phyloP scores from a whole-genome alignment of 805 yeast genomes.

The Wickerhamiella cacticola region DNA sequence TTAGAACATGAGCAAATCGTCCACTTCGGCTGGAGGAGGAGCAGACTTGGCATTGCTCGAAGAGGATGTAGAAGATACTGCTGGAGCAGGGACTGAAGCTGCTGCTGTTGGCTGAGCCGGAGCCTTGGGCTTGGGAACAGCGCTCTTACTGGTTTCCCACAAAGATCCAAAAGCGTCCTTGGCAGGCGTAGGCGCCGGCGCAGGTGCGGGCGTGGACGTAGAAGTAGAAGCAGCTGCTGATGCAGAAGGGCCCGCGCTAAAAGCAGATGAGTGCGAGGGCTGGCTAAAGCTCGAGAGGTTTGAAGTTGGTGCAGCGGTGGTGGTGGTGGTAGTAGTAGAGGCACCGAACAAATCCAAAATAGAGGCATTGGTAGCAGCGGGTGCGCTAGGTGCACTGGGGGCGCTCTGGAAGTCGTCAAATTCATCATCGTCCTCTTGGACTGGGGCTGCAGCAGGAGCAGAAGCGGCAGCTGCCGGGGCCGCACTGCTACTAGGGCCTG shows the following conservation, averaged over 20 bases:
- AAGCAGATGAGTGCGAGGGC: background rate
- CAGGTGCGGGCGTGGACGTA: constrained; percentile 16
- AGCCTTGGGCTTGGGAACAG: constrained; percentile 22
- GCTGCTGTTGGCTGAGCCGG: constrained; percentile 14
- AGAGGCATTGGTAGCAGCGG: constrained; percentile 18
- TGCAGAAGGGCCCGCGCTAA: background rate
- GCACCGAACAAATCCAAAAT: constrained; percentile 22
- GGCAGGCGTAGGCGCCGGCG: constrained; percentile 17
- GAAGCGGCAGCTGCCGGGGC: background rate
- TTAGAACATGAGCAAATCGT: constrained; percentile 15
- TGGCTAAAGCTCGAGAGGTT: background rate
- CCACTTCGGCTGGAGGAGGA: constrained; percentile 5
- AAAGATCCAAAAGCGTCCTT: constrained; percentile 33
- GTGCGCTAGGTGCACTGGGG: constrained; percentile 32
- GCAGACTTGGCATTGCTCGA: background rate
- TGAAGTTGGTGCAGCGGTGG: constrained; percentile 10
- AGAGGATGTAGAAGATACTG: background rate
- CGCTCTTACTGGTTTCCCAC: constrained; percentile 28
- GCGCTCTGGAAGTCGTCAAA: constrained; percentile 55
- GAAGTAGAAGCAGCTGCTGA: constrained; percentile 9
- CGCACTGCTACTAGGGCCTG: background rate
- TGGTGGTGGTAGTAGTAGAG: constrained; percentile 13
- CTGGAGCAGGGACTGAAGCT: constrained; percentile 12
- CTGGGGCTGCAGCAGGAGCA: constrained; percentile 4
- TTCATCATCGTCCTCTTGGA: constrained; percentile 35